Evolutionary conservation across 805 yeast genomes (phyloP), one percentile per base, ranked within the genome.

Genomic region (Danielia reshetovae): DNA sequence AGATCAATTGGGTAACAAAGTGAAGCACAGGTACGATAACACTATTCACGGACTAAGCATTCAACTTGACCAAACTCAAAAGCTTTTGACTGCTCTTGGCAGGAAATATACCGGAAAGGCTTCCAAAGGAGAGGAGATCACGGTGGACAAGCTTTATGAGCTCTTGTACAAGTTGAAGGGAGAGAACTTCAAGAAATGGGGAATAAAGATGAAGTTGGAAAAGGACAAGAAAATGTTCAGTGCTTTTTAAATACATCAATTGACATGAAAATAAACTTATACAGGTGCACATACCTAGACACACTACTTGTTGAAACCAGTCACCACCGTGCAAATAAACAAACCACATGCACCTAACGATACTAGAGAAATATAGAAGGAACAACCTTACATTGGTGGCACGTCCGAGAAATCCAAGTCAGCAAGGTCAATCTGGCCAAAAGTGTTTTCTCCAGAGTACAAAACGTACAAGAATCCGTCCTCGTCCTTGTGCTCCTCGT

Each of bases 381-480:
- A n/a, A n/a, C n/a, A n/a, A n/a, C n/a, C n/a, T n/a, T n/a, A n/a
- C n/a, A n/a, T n/a, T n/a, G n/a, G n/a, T 4, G 38, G 32, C 24
- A 43, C 35, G 14, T 36, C 39, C 5, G 50, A 43, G 32, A 40
- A 43, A 36, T 51, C 55, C 42, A 51, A 43, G 34, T 42, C 43
- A 22, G 45, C 33, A 24, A 46, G 30, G 32, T 48, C 47, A 27
- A 51, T 56, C 35, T 62, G 63, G 38, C 98, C 98, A 68, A 93
- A 93, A 5, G 98, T 93, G 66, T 93, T 93, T 65, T 93, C 98
- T 31, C 98, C 97, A 5, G 96, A 85, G 68, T 90, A 90, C 45
- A 95, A 77, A 46, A 93, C 90, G 65, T 93, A 93, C 55, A 93
- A 77, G 64, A 93, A 93, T 24, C 98, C 98, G 60, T 93, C 98